These are phyloP conservation scores for Allium fistulosum DNA, from an alignment of 106 monocot genomes.

Conservation along the genomic window DNA sequence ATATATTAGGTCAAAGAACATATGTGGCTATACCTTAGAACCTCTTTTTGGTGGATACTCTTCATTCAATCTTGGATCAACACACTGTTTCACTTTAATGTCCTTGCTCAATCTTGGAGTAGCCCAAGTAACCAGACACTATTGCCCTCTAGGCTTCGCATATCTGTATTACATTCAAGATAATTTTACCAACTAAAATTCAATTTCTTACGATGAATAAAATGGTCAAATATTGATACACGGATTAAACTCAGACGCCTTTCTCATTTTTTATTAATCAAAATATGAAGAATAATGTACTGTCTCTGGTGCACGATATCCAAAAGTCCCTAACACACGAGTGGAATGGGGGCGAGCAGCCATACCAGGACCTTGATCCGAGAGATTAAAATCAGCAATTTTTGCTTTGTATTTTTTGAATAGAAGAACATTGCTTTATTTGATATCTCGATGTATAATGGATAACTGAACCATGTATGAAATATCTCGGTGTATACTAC, in stretches of 20 bases:
- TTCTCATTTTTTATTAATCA: no score
- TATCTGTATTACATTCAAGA: conserved; percentile 33
- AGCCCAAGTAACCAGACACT: conserved; percentile 86
- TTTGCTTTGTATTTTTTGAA: conserved; percentile 84
- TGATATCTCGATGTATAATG: no score
- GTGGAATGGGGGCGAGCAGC: conserved; percentile 94
- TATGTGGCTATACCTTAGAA: conserved; percentile 68
- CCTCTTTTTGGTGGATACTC: conserved; percentile 89
- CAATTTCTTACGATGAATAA: not conserved
- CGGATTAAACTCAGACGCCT: no score
- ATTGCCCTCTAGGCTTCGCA: conserved; percentile 89
- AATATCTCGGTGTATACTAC: conserved; percentile 80
- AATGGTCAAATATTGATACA: no score
- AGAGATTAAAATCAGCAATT: conserved; percentile 86
- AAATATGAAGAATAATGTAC: no score
- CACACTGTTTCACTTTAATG: conserved; percentile 89
- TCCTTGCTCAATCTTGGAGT: conserved; percentile 86
- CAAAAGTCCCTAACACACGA: conserved; percentile 84
- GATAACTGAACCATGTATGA: no score
- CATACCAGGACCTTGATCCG: conserved; percentile 86
- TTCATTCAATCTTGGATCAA: conserved; percentile 78
- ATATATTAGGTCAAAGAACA: no score
- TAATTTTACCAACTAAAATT: not conserved
- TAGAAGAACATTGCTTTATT: conserved; percentile 84
- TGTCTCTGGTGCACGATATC: conserved; percentile 93